Conservation (phyloP, 331 rosid species). For the Rosa hybrid region DNA sequence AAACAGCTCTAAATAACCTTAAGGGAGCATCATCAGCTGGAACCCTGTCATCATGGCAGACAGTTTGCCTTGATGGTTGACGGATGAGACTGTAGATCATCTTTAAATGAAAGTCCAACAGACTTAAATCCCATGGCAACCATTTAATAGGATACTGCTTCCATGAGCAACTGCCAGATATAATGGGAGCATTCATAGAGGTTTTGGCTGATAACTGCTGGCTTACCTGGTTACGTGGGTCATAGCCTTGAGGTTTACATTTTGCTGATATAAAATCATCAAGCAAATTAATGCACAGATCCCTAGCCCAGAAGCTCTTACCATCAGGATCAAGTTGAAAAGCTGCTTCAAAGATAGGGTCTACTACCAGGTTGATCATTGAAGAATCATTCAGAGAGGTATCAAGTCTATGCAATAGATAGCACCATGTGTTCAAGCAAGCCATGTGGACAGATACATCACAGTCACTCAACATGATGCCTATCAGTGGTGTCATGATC, state of each 20-base stretch:
- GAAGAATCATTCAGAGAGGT: constrained; percentile 52
- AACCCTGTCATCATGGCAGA: constrained; percentile 46
- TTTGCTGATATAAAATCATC: constrained; percentile 57
- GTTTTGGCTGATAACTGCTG: constrained; percentile 24
- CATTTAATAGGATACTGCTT: constrained; percentile 61
- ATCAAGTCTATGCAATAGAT: constrained; percentile 74
- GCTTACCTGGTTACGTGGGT: constrained; percentile 25
- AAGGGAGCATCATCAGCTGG: constrained; percentile 49
- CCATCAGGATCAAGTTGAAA: constrained; percentile 62
- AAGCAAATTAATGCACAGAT: constrained; percentile 57
- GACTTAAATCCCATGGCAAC: constrained; percentile 75
- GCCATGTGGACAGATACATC: constrained; percentile 66
- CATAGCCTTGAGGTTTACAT: constrained; percentile 37
- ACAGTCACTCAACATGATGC: constrained; percentile 64
- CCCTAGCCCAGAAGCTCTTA: constrained; percentile 64
- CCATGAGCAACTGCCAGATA: constrained; percentile 52
- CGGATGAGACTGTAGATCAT: constrained; percentile 47
- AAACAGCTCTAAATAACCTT: constrained; percentile 57
- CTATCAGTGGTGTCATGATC: constrained; percentile 79
- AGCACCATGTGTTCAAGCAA: constrained; percentile 81
- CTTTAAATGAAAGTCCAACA: constrained; percentile 62
- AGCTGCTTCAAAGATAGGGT: constrained; percentile 65
- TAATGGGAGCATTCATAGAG: constrained; percentile 30
- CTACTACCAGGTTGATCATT: constrained; percentile 49
- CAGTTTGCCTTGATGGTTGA: constrained; percentile 52